Conservation (phyloP, 2,329 filamentous ascomycete genomes). For the Xylaria sp. region DNA sequence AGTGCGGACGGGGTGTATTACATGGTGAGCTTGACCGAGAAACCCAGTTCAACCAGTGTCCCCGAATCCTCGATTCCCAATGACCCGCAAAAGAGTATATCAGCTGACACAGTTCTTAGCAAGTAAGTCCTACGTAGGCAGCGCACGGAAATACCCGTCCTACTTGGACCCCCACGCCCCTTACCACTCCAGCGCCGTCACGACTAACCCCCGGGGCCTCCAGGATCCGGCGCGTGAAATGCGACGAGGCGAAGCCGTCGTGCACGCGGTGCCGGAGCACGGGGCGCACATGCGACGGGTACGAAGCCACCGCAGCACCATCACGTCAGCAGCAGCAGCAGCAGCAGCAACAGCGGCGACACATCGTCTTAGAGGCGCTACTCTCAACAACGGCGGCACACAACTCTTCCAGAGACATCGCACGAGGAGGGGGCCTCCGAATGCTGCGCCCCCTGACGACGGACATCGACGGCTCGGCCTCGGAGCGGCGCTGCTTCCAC, state of each 20-base stretch:
- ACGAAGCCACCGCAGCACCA: too few relatives aligned
- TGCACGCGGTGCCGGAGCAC: conserved; percentile 41
- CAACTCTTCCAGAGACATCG: too few relatives aligned
- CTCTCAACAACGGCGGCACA: too few relatives aligned
- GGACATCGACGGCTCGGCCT: conserved; percentile 40
- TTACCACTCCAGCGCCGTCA: neutral
- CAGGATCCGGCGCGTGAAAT: conserved; percentile 43
- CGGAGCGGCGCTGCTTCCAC: conserved; percentile 41
- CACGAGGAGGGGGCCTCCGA: too few relatives aligned
- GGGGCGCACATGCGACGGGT: conserved; percentile 41
- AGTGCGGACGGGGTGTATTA: conserved; percentile 45
- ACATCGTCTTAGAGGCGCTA: too few relatives aligned
- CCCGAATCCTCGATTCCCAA: too few relatives aligned
- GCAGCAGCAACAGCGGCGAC: conserved; percentile 7
- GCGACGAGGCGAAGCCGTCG: conserved; percentile 40
- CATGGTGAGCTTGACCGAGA: conserved; percentile 40
- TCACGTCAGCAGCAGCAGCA: too few relatives aligned
- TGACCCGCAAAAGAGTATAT: conserved; percentile 19
- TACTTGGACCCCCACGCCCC: neutral
- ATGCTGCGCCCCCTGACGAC: conserved; percentile 39
- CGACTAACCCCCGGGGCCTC: neutral
- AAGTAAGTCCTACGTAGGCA: conserved; percentile 32
- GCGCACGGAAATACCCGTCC: too few relatives aligned
- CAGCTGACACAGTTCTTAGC: conserved; percentile 21
- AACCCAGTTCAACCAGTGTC: too few relatives aligned